Evolutionary conservation across 2,329 filamentous ascomycete genomes (phyloP).

Genomic region (Fusarium pseudograminearum): DNA sequence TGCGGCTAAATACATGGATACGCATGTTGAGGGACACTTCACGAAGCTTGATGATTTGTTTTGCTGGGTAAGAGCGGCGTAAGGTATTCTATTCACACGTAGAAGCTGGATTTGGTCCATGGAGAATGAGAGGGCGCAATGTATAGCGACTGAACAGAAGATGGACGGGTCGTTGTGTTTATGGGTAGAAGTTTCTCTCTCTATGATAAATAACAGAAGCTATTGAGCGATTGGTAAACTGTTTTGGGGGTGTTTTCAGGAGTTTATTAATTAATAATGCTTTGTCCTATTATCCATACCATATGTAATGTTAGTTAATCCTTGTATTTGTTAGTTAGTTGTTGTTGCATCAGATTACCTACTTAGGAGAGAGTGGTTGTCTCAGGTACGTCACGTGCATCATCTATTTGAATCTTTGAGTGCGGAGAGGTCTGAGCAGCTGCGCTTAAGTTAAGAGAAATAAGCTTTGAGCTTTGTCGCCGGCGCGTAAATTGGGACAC

Average conservation of each 20-base stretch:
- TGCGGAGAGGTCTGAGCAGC: slow-evolving; percentile 1
- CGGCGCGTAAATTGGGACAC: slow-evolving; percentile 2
- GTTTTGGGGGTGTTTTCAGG: not conserved
- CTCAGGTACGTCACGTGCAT: slow-evolving; percentile 32
- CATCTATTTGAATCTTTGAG: not conserved
- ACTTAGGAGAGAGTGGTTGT: slow-evolving; percentile 11
- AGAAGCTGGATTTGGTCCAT: slow-evolving; percentile 8
- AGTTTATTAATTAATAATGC: slow-evolving; percentile 1
- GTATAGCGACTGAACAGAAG: slow-evolving; percentile 3
- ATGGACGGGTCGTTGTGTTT: slow-evolving; percentile 21
- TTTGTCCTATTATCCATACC: not conserved
- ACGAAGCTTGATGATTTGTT: slow-evolving; percentile 25
- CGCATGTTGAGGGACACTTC: slow-evolving; percentile 14
- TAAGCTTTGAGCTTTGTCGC: slow-evolving; percentile 15
- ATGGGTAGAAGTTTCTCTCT: slow-evolving; percentile 1
- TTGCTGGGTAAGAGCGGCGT: slow-evolving; percentile 24
- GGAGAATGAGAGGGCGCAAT: not conserved
- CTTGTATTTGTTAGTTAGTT: not conserved
- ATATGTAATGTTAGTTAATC: not conserved
- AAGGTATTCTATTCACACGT: not conserved
- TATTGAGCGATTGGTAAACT: slow-evolving; percentile 1
- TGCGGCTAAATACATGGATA: slow-evolving; percentile 6
- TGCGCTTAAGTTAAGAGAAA: slow-evolving; percentile 2
- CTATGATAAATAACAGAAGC: not conserved
- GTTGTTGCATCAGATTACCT: slow-evolving; percentile 7